Percentiles rank a stretch among this genome's conserved stretches.
phyloP scores from a whole-genome alignment of 257 asterid species.

The Penstemon eatonii region DNA sequence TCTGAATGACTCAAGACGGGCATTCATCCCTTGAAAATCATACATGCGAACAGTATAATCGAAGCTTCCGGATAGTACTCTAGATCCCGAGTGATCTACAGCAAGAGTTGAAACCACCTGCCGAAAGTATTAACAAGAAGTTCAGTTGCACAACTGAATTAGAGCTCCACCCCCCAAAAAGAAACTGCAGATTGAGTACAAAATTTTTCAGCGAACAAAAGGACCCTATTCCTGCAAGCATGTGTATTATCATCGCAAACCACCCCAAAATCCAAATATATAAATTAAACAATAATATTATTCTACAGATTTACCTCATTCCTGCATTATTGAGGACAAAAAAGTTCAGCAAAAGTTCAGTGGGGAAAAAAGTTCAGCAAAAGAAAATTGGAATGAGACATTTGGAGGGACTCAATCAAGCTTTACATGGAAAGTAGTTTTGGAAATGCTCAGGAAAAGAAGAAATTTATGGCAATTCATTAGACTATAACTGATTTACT shows the following conservation, averaged over 20 bases:
- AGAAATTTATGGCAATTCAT: too few relatives aligned
- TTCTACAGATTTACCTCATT: background rate
- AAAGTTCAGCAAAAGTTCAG: background rate
- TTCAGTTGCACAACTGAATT: slow-evolving; percentile 4
- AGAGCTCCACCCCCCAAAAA: background rate
- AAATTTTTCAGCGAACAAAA: background rate
- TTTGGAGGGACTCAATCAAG: too few relatives aligned
- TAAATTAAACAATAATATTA: background rate
- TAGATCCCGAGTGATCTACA: slow-evolving; percentile 89
- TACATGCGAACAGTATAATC: slow-evolving; percentile 93
- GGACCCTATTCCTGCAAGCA: background rate
- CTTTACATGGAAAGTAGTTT: background rate
- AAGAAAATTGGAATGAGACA: too few relatives aligned
- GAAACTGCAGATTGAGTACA: background rate
- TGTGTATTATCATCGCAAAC: background rate
- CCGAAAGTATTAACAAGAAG: slow-evolving; percentile 19
- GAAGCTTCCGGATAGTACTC: slow-evolving; percentile 91
- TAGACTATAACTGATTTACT: too few relatives aligned
- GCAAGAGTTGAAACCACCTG: slow-evolving; percentile 94
- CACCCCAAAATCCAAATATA: background rate
- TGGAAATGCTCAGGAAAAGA: slow-evolving; percentile 14
- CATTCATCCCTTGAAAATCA: slow-evolving; percentile 98
- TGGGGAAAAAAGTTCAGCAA: background rate
- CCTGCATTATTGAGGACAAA: background rate
- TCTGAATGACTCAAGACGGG: slow-evolving; percentile 90